Conservation (phyloP, 225 moss, liverwort and hornwort species). For the Straminergon stramineum region DNA sequence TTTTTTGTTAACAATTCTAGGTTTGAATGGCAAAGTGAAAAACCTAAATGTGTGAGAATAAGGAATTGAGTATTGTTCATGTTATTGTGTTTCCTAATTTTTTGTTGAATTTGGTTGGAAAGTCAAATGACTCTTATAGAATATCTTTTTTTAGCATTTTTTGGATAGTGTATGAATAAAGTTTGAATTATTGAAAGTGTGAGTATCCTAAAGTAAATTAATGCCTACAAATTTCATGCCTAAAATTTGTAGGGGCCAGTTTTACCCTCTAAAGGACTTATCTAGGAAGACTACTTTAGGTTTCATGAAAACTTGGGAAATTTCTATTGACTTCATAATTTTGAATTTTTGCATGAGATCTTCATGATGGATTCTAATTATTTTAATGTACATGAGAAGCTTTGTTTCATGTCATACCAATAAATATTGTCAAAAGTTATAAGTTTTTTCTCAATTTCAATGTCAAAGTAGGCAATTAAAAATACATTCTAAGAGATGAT, state of each 20-base stretch:
- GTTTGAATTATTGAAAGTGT: background rate
- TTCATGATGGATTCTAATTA: background rate
- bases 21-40: background rate
- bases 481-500: background rate
- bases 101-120: too few species aligned
- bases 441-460: too few species aligned
- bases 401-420: fast-evolving
- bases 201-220: fast-evolving
- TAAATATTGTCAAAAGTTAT: too few species aligned
- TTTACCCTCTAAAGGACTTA: background rate
- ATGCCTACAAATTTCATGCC: background rate
- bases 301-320: background rate
- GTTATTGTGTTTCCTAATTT: background rate
- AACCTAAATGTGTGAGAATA: fast-evolving
- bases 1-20: too few species aligned
- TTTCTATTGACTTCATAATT: background rate
- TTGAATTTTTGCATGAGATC: background rate
- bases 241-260: background rate
- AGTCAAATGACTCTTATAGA: background rate
- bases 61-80: fast-evolving
- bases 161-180: background rate
- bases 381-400: too few species aligned
- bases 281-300: fast-evolving
- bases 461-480: fast-evolving
- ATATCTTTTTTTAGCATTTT: background rate